A percentile compares a stretch with the other conserved stretches of the same genome.
Conservation (phyloP, 345 rosid genomes). For the Carallia pectinifolia region DNA sequence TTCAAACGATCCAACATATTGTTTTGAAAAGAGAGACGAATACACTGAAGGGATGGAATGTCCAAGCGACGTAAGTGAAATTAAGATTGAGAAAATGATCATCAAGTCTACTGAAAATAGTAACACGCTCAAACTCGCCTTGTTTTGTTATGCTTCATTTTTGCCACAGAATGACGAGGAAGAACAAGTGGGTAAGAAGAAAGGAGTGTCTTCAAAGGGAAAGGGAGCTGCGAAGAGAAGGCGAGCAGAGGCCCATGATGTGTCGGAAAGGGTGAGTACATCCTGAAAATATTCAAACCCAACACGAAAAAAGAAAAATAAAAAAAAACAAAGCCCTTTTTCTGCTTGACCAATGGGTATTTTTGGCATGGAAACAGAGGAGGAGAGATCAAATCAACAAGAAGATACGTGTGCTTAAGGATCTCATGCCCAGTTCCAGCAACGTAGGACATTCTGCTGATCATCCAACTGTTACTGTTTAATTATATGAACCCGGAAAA, state of each 20-base stretch:
- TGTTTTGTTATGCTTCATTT: not conserved
- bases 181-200: conserved; percentile 19
- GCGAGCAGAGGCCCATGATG: conserved; percentile 41
- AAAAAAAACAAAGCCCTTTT: not conserved
- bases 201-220: conserved; percentile 30
- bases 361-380: conserved; percentile 34
- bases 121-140: not conserved
- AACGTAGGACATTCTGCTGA: conserved; percentile 37
- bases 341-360: not conserved
- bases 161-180: conserved; percentile 38
- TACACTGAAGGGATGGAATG: conserved; percentile 25
- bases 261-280: conserved; percentile 44
- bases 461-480: not conserved
- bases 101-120: no score
- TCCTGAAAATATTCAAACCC: not conserved
- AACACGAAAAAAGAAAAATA: not conserved
- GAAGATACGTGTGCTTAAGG: conserved; percentile 61
- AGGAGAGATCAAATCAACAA: conserved; percentile 60
- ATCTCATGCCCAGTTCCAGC: conserved; percentile 67
- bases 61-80: conserved; percentile 40
- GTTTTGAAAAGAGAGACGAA: conserved; percentile 27
- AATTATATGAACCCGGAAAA: not conserved
- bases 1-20: conserved; percentile 36
- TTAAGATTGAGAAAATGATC: not conserved
- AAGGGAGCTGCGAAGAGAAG: conserved; percentile 27